These are phyloP conservation scores for Cercospora janseana DNA, from an alignment of 2,329 filamentous ascomycete genomes.

Conservation along the genomic window DNA sequence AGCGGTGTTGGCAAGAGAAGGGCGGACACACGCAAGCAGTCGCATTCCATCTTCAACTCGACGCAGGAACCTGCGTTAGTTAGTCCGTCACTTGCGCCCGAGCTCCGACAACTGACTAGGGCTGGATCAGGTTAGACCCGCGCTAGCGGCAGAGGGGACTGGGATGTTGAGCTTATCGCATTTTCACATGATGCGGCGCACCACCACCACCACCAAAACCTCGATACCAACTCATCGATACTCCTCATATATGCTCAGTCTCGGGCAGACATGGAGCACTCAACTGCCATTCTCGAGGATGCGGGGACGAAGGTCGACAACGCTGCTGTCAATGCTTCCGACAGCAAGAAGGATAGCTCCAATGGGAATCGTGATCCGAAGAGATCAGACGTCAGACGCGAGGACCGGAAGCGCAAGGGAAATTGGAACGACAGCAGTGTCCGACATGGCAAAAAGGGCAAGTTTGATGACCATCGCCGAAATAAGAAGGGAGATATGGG, in stretches of 20 bases:
- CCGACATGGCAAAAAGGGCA: slow-evolving; percentile 28
- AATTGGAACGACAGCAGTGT: slow-evolving; percentile 30
- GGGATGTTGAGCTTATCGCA: slow-evolving; percentile 1
- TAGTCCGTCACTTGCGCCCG: no score
- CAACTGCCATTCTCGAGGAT: slow-evolving; percentile 35
- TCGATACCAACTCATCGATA: neutral
- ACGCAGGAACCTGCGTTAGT: no score
- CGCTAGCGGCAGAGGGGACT: neutral
- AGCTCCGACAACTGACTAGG: neutral
- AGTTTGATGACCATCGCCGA: slow-evolving; percentile 35
- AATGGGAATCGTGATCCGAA: slow-evolving; percentile 12
- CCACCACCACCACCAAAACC: neutral
- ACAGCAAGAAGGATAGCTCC: slow-evolving; percentile 10
- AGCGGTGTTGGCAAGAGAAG: slow-evolving; percentile 31
- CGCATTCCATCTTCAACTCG: no score
- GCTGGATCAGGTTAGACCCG: slow-evolving; percentile 2
- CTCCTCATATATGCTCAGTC: slow-evolving; percentile 5
- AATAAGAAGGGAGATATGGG: slow-evolving; percentile 66
- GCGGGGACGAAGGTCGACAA: slow-evolving; percentile 26
- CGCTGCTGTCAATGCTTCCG: slow-evolving; percentile 23
- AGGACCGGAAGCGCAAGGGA: slow-evolving; percentile 33
- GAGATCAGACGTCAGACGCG: slow-evolving; percentile 20
- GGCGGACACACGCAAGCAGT: slow-evolving; percentile 11
- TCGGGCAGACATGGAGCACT: slow-evolving; percentile 34
- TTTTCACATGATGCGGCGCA: slow-evolving; percentile 11